These are phyloP conservation scores for Sporothrix curviconia DNA, from an alignment of 2,329 filamentous ascomycete species.

Conservation along the genomic window DNA sequence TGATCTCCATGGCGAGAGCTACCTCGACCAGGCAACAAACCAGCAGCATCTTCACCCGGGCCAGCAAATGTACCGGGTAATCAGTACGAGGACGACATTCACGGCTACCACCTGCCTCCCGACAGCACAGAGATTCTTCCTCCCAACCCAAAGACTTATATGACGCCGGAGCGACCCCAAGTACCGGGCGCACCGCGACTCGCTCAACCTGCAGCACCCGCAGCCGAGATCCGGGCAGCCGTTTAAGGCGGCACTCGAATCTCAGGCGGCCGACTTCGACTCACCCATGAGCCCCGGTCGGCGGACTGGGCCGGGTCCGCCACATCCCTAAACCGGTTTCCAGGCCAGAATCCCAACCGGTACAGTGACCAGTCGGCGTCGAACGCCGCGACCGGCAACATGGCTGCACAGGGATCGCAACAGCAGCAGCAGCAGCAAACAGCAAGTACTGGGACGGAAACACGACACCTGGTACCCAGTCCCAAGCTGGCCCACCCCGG, in stretches of 20 bases:
- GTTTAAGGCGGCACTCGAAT: conserved; percentile 67
- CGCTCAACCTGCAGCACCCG: conserved; percentile 71
- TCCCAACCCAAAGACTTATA: conserved; percentile 47
- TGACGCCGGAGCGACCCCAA: conserved; percentile 64
- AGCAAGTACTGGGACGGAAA: conserved; percentile 40
- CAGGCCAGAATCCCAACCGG: conserved; percentile 37
- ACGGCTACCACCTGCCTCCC: conserved; percentile 1
- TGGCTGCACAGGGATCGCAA: conserved; percentile 17
- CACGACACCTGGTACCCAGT: conserved; percentile 25
- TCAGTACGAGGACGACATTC: conserved; percentile 6
- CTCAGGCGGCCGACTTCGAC: conserved; percentile 60
- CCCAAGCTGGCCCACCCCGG: conserved; percentile 39
- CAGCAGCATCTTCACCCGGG: neutral
- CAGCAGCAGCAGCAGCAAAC: conserved; percentile 24
- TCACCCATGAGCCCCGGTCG: conserved; percentile 53
- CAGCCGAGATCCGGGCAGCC: conserved; percentile 69
- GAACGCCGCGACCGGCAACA: conserved; percentile 14
- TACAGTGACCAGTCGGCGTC: conserved; percentile 46
- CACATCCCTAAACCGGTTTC: conserved; percentile 50
- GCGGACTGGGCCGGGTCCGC: conserved; percentile 57
- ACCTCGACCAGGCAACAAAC: conserved; percentile 18
- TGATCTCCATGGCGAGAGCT: conserved; percentile 24
- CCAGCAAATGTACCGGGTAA: neutral
- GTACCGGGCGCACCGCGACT: conserved; percentile 76
- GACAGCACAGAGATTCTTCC: conserved; percentile 16